Evolutionary conservation across 495 filamentous ascomycete species (phyloP).

Genomic region (Mycothermus thermophilus): DNA sequence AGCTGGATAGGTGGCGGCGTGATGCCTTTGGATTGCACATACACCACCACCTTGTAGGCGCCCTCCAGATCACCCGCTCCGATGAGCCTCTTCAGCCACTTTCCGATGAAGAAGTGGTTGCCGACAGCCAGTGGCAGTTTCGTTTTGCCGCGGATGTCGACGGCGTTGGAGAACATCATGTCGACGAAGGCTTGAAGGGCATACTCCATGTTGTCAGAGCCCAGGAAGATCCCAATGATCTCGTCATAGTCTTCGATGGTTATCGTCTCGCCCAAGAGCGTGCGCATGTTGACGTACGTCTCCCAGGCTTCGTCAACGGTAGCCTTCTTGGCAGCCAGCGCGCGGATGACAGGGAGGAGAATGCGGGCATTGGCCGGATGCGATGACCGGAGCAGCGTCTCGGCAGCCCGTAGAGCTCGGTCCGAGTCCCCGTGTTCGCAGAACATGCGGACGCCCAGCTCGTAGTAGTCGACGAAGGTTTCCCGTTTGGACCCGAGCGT

Average conservation of each 20-base stretch:
- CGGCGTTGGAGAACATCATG: constrained; percentile 58
- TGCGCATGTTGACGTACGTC: constrained; percentile 48
- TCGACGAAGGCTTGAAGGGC: constrained; percentile 66
- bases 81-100: constrained; percentile 69
- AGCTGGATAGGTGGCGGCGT: constrained; percentile 52
- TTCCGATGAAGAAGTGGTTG: constrained; percentile 69
- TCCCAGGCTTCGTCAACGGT: constrained; percentile 47
- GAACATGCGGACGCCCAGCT: constrained; percentile 56
- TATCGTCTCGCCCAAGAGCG: constrained; percentile 45
- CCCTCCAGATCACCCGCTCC: constrained; percentile 56
- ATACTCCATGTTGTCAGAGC: constrained; percentile 42
- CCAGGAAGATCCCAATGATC: constrained; percentile 48
- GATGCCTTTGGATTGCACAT: constrained; percentile 53
- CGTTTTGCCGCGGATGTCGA: constrained; percentile 29
- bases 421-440: constrained; percentile 44
- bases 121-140: constrained; percentile 46
- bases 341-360: constrained; percentile 51
- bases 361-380: constrained; percentile 39
- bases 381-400: constrained; percentile 41
- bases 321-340: constrained; percentile 22
- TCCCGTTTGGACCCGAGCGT: constrained; percentile 40
- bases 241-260: constrained; percentile 63
- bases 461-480: constrained; percentile 44
- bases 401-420: constrained; percentile 48
- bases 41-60: constrained; percentile 50